Base-by-base conservation (phyloP, 345 rosid species). In the Corchorus olitorius region DNA sequence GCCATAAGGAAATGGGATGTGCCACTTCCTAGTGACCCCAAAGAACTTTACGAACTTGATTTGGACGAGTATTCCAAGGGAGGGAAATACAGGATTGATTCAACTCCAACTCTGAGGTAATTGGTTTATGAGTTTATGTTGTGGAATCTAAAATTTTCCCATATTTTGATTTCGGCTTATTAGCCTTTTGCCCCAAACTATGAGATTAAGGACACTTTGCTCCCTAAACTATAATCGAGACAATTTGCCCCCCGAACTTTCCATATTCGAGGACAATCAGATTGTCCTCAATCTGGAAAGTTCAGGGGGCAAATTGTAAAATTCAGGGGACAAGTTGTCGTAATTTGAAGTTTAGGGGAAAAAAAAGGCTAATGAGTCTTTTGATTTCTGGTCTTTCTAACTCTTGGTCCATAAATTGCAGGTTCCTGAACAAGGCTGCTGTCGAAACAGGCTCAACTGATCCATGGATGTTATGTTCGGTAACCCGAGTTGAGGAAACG, bases 401-500 rank as follows among this genome's bases (percentile, higher is more conserved):
- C 11, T 70, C 33, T 48, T 33, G 9, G 3, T 50, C 14, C 12
- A 34, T 59, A 0, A 14, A 15, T 58, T 56, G 81, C 75, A 94
- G 97, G 82, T 87, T 95, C 65, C 79, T 96, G 52, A 86, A 82
- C 78, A 91, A 83, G 84, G 97, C 98, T 55, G 82, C 93, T 54
- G 87, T 92, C 34, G 86, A 84, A 76, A 86, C 93, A 48, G 89
- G 85, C n/a, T 62, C 86, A 58, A 83, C 75, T 0, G 79, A 78
- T 75, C 81, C 87, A 17, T 96, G 97, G 97, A 80, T 73, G 81
- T 80, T 92, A 0, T 91, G 97, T 79, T 62, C 97, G 8, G 92
- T 87, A 16, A 92, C 97, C 27, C 94, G 93, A 86, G 98, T 96
- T 0, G 99, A 96, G 82, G 99, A 96, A 80, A 93, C 99, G 14